phyloP scores from a whole-genome alignment of 352 stramenopile species.

The Phytophthora palmivora region DNA sequence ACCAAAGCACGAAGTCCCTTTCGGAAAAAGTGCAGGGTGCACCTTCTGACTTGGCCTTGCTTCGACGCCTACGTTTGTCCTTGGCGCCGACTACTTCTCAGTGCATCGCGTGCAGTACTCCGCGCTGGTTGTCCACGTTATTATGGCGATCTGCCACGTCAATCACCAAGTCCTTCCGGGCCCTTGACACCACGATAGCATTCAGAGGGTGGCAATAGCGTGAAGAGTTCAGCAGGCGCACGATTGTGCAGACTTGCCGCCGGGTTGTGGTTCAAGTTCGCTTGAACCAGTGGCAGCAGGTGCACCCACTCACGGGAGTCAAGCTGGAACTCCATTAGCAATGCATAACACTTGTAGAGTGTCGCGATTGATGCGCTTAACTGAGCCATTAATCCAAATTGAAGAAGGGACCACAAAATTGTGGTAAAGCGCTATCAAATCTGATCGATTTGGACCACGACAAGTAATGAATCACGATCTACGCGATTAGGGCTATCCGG shows the following conservation, averaged over 20 bases:
- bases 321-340: constrained; percentile 5
- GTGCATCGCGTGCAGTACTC: constrained; percentile 1
- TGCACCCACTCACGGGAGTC: constrained; percentile 6
- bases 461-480: no score
- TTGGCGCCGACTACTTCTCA: neutral
- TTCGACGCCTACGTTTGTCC: neutral
- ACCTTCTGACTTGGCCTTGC: neutral
- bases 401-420: no score
- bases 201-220: neutral
- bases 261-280: constrained; percentile 6
- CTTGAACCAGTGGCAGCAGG: constrained; percentile 6
- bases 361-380: constrained; percentile 3
- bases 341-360: neutral
- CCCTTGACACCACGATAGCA: neutral
- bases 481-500: no score
- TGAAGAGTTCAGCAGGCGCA: constrained; percentile 10
- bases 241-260: neutral
- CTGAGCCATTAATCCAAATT: constrained; percentile 3
- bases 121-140: neutral
- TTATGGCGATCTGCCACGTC: neutral
- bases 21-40: neutral
- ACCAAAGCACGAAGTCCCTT: constrained; percentile 18
- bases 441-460: no score
- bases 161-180: neutral
- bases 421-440: no score